Base-by-base conservation (phyloP, 2,329 filamentous ascomycete species). In the Sporothrix luriei region DNA sequence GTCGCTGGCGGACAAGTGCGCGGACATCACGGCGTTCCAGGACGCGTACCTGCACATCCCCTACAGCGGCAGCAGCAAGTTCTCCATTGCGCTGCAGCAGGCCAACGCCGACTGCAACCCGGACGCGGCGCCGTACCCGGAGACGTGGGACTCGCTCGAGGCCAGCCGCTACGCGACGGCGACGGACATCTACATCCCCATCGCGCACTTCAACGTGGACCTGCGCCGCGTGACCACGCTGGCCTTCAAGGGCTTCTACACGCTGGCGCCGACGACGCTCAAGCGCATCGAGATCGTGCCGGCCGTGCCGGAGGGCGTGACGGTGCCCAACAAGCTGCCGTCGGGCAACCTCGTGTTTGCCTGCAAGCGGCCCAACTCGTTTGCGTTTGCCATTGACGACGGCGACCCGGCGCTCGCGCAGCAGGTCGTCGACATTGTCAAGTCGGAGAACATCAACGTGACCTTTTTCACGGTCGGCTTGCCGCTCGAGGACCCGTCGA, bases 311-410 rank as follows among this genome's bases (percentile, higher is more conserved):
- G 72, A 78, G 0, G 78, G 79, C 21, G 83, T 85, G 71, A 80
- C 76, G 40, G 79, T 90, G 10, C 88, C 88, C 1, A 78, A 79
- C 69, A 91, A 91, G 78, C 79, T 89, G 40, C 83, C 87, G 0
- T 88, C 84, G 1, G 88, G 88, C 7, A 83, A 82, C 24, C 80
- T 91, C 46, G 80, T 88, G 59, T 87, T 90, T 74, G 81, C 84
- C 7, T 91, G 89, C 81, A 88, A 85, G 73, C 83, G 88, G 21
- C 88, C 88, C 61, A 90, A 90, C 79, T 88, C 85, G 0, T 91
- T 91, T 76, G 89, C 89, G 1, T 91, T 91, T 76, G 89, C 88
- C 65, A 91, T 91, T 72, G 89, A 91, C 75, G 89, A 91, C 76
- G 89, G 89, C 26, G 81, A 85, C 66, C 89, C 89, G 61, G 75